Conservation (phyloP, 495 filamentous ascomycete species). For the Trichocladium uniseriatum region DNA sequence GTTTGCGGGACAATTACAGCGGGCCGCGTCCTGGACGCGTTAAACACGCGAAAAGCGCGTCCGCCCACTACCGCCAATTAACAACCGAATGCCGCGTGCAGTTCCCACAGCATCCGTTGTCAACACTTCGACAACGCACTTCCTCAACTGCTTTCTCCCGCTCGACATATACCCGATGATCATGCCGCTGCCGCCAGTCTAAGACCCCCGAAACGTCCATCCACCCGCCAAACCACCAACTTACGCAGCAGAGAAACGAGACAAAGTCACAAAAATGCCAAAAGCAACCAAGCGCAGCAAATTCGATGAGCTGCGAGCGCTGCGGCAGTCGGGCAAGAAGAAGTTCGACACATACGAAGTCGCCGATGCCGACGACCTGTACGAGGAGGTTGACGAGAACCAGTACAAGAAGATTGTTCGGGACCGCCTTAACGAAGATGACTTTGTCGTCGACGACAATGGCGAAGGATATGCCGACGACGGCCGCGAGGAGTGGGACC, state of each 20-base stretch:
- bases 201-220: not conserved
- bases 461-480: constrained; percentile 93
- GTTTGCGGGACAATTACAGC: not conserved
- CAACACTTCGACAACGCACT: not conserved
- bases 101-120: not conserved
- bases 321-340: constrained; percentile 85
- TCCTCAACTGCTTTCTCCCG: not conserved
- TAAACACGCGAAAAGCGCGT: constrained; percentile 23
- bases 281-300: constrained; percentile 38
- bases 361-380: constrained; percentile 72
- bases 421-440: constrained; percentile 80
- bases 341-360: constrained; percentile 82
- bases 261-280: constrained; percentile 27
- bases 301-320: constrained; percentile 72
- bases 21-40: constrained; percentile 17
- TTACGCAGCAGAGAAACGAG: not conserved
- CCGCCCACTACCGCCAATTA: constrained; percentile 14
- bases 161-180: not conserved
- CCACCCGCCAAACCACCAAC: no score
- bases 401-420: constrained; percentile 94
- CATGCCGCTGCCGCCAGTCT: not conserved
- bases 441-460: constrained; percentile 95
- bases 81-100: constrained; percentile 2
- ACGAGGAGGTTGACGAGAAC: constrained; percentile 95
- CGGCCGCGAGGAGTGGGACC: constrained; percentile 93